phyloP scores from a whole-genome alignment of 2,329 filamentous ascomycete species.

The Trichophyton simii region DNA sequence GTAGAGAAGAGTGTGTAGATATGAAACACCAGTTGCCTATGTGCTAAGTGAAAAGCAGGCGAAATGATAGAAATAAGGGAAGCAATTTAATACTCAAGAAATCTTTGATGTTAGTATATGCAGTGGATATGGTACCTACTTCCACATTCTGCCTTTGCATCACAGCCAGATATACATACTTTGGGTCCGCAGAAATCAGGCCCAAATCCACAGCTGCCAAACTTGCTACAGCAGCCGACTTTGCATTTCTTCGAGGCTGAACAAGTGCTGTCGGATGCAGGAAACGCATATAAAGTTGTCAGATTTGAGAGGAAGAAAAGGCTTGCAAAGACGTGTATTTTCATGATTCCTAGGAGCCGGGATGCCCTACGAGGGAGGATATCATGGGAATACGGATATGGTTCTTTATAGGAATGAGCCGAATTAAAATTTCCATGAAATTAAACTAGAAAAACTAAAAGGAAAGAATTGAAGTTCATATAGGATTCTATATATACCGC shows the following conservation, averaged over 20 bases:
- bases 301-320: neutral
- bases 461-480: no score
- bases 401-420: neutral
- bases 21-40: no score
- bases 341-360: neutral
- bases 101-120: no score
- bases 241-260: neutral
- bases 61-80: no score
- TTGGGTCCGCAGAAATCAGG: conserved; percentile 1
- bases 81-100: no score
- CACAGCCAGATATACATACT: neutral
- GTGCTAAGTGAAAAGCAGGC: no score
- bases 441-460: no score
- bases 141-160: conserved; percentile 29
- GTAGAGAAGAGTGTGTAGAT: no score
- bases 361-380: neutral
- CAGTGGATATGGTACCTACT: neutral
- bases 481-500: no score
- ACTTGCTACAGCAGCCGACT: neutral
- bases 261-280: neutral
- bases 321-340: neutral
- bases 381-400: neutral
- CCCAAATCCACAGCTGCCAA: conserved; percentile 1
- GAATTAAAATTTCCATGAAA: neutral
- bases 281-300: neutral